A percentile compares a stretch with the other conserved stretches of the same genome.
Evolutionary conservation across 768 basidiomycete species (phyloP).

Genomic region (Hirschioporus abietinus): DNA sequence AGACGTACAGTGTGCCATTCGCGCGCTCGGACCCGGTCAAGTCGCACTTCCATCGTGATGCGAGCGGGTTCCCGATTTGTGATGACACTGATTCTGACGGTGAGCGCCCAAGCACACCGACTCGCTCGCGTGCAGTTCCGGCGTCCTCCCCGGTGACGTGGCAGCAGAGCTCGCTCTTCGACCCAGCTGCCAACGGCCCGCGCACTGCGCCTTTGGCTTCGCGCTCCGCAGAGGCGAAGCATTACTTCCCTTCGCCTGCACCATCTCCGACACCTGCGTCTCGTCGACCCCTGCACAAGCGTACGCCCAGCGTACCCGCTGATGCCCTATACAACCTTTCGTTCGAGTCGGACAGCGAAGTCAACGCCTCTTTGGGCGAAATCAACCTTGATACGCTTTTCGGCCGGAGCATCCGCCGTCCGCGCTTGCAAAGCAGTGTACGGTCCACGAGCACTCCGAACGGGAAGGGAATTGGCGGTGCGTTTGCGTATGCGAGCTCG

Average conservation of each 20-base stretch:
- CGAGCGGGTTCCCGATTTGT: constrained; percentile 54
- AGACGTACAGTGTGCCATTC: constrained; percentile 27
- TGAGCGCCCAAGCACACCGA: constrained; percentile 50
- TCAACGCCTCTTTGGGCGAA: constrained; percentile 24
- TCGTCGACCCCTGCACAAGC: constrained; percentile 37
- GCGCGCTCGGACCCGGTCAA: constrained; percentile 21
- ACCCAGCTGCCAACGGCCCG: constrained; percentile 25
- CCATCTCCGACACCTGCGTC: constrained; percentile 33
- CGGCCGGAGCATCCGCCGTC: constrained; percentile 16
- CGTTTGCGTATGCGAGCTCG: constrained; percentile 62
- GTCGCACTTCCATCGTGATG: constrained; percentile 22
- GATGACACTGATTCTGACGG: constrained; percentile 58
- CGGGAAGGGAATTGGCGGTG: constrained; percentile 34
- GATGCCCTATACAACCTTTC: constrained; percentile 57
- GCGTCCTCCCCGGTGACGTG: constrained; percentile 15
- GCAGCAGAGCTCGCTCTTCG: constrained; percentile 28
- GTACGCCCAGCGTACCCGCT: constrained; percentile 62
- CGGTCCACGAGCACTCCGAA: constrained; percentile 20
- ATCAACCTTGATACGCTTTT: constrained; percentile 28
- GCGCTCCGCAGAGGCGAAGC: constrained; percentile 27
- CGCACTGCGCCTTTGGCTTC: constrained; percentile 47
- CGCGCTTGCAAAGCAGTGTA: constrained; percentile 16
- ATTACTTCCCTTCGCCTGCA: constrained; percentile 31
- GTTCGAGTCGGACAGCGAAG: constrained; percentile 53
- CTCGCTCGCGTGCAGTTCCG: constrained; percentile 27